Conservation (phyloP, 805 yeast species). For the Maudiozyma saulgeensis region DNA sequence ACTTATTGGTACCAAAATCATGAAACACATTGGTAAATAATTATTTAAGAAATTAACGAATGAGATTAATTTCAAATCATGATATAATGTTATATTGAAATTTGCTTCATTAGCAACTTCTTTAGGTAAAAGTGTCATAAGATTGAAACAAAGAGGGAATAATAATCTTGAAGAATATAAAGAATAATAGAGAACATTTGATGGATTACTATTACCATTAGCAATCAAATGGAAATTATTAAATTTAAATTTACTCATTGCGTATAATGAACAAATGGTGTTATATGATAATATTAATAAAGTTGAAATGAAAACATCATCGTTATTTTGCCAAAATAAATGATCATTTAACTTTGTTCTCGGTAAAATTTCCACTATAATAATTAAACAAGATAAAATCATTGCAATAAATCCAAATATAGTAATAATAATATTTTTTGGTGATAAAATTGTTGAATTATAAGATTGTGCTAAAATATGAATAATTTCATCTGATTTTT, state of each 20-base stretch:
- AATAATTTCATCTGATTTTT: conserved; percentile 20
- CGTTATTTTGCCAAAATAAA: conserved; percentile 10
- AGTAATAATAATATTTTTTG: conserved; percentile 1
- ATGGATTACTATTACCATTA: conserved; percentile 27
- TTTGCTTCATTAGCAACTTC: conserved; percentile 9
- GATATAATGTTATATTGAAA: conserved; percentile 20
- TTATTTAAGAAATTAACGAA: conserved; percentile 20
- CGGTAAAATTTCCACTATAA: conserved; percentile 22
- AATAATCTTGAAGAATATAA: conserved; percentile 27
- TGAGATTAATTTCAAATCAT: conserved; percentile 23
- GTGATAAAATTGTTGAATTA: conserved; percentile 3
- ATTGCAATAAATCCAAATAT: conserved; percentile 8
- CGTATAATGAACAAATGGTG: conserved; percentile 22
- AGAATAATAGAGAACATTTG: conserved; percentile 25
- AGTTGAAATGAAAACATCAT: conserved; percentile 15
- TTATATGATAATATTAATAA: conserved; percentile 20
- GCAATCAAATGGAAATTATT: conserved; percentile 26
- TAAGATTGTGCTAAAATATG: conserved; percentile 22
- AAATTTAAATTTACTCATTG: conserved; percentile 27
- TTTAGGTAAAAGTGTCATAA: conserved; percentile 21
- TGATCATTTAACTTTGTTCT: conserved; percentile 18
- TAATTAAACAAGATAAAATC: conserved; percentile 13
- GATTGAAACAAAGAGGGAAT: conserved; percentile 27
- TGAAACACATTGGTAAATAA: conserved; percentile 21
- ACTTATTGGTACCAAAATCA: conserved; percentile 18